These are phyloP conservation scores for Xylaria sp. DNA, from an alignment of 2,329 filamentous ascomycete genomes.

Conservation along the genomic window DNA sequence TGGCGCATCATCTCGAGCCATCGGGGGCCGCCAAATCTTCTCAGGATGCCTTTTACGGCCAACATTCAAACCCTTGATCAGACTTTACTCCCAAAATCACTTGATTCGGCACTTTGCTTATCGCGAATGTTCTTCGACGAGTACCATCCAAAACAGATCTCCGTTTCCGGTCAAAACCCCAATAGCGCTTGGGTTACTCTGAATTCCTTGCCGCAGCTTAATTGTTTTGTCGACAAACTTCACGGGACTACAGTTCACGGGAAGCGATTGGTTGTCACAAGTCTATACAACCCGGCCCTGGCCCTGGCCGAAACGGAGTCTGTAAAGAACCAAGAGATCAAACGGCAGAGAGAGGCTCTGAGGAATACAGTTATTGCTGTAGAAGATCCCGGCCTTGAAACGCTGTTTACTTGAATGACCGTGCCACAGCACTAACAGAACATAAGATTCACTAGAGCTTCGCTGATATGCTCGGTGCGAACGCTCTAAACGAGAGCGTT, in stretches of 20 bases:
- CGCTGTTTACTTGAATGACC: conserved; percentile 22
- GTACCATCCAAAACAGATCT: conserved; percentile 20
- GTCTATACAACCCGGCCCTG: conserved; percentile 18
- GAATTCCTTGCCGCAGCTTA: conserved; percentile 13
- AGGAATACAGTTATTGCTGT: conserved; percentile 16
- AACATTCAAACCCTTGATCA: conserved; percentile 22
- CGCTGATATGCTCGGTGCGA: too few species aligned
- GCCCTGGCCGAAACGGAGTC: conserved; percentile 22
- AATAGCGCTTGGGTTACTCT: conserved; percentile 19
- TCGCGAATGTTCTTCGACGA: conserved; percentile 24
- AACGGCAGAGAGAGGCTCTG: conserved; percentile 21
- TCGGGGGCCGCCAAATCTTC: conserved; percentile 13
- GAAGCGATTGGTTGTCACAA: conserved; percentile 21
- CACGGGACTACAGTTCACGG: conserved; percentile 13
- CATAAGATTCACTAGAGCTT: background rate
- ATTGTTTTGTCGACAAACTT: conserved; percentile 11
- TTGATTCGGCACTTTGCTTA: conserved; percentile 20
- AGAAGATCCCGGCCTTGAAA: conserved; percentile 24
- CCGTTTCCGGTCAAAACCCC: conserved; percentile 13
- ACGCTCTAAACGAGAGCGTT: too few species aligned
- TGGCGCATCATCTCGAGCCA: conserved; percentile 23
- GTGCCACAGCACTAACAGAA: conserved; percentile 8
- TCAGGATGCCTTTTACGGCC: conserved; percentile 22
- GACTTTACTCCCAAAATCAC: conserved; percentile 14
- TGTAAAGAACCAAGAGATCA: conserved; percentile 20